Conservation (phyloP, 305 asterid species). For the Fraxinus greggii region DNA sequence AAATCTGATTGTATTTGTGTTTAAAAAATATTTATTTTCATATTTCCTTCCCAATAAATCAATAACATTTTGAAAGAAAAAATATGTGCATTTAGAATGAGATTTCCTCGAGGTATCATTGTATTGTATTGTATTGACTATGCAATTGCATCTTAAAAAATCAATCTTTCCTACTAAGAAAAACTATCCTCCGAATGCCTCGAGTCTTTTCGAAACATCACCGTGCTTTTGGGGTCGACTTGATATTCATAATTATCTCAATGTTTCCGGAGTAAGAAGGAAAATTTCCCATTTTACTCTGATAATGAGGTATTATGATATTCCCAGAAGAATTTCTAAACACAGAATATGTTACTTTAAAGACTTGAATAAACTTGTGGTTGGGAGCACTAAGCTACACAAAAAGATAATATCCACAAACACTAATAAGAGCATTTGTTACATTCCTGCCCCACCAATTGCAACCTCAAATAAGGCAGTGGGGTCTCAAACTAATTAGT, state of each 20-base stretch:
- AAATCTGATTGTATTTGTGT: neutral
- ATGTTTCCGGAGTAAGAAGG: too few relatives aligned
- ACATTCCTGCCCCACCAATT: neutral
- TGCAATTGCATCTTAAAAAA: neutral
- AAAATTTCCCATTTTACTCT: too few relatives aligned
- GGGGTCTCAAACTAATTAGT: conserved; percentile 10
- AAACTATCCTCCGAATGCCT: too few relatives aligned
- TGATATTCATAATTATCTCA: neutral
- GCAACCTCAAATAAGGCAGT: conserved; percentile 8
- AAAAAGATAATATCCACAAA: neutral
- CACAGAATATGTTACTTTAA: neutral
- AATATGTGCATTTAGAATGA: neutral
- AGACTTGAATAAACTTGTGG: conserved; percentile 13
- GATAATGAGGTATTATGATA: neutral
- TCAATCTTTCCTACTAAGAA: neutral
- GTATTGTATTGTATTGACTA: neutral
- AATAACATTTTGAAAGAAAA: too few relatives aligned
- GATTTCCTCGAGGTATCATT: neutral
- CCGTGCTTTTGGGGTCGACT: too few relatives aligned
- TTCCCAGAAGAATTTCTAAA: neutral
- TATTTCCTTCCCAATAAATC: neutral
- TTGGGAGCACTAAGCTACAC: neutral
- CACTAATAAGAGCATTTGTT: neutral
- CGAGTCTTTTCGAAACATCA: too few relatives aligned
- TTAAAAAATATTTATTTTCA: neutral